A percentile compares a stretch with the other conserved stretches of the same genome.
Evolutionary conservation across 2,329 filamentous ascomycete genomes (phyloP).

Genomic region (Neobulgaria alba): DNA sequence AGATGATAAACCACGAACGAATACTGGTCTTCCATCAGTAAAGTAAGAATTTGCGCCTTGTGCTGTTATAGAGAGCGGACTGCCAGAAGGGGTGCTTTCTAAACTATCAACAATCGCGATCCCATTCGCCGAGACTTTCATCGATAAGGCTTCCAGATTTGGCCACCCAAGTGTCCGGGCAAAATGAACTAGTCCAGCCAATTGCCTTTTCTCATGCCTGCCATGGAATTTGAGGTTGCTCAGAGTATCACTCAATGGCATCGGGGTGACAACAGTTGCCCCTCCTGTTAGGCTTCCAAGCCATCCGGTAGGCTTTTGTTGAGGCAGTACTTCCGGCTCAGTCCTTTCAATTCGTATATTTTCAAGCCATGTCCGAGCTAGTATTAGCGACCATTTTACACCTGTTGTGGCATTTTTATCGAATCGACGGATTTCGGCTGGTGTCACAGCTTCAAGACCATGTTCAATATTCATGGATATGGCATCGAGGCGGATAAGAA

Average conservation of each 20-base stretch:
- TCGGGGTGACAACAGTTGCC: slow-evolving; percentile 32
- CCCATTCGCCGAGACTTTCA: slow-evolving; percentile 26
- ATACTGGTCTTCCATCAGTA: slow-evolving; percentile 15
- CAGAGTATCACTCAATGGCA: slow-evolving; percentile 31
- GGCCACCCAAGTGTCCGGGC: slow-evolving; percentile 56
- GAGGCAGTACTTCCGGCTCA: slow-evolving; percentile 19
- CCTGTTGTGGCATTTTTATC: slow-evolving; percentile 51
- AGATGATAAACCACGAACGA: slow-evolving; percentile 18
- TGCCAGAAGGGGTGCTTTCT: slow-evolving; percentile 20
- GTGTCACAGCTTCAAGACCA: slow-evolving; percentile 41
- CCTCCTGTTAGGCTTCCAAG: slow-evolving; percentile 48
- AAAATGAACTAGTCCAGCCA: slow-evolving; percentile 55
- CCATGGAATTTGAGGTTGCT: slow-evolving; percentile 29
- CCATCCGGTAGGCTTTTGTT: slow-evolving; percentile 37
- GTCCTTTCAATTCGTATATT: slow-evolving; percentile 51
- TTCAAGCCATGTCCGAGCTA: slow-evolving; percentile 59
- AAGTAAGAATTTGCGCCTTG: slow-evolving; percentile 28
- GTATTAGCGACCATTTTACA: slow-evolving; percentile 59
- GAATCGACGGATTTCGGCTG: slow-evolving; percentile 51
- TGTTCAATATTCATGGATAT: slow-evolving; percentile 53
- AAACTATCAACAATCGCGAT: slow-evolving; percentile 21
- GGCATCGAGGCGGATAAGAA: slow-evolving; percentile 55
- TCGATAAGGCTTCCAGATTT: slow-evolving; percentile 37
- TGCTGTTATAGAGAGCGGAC: slow-evolving; percentile 25
- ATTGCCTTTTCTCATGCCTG: slow-evolving; percentile 48